These are phyloP conservation scores for Aphanomyces cochlioides DNA, from an alignment of 352 stramenopile species.

Conservation along the genomic window DNA sequence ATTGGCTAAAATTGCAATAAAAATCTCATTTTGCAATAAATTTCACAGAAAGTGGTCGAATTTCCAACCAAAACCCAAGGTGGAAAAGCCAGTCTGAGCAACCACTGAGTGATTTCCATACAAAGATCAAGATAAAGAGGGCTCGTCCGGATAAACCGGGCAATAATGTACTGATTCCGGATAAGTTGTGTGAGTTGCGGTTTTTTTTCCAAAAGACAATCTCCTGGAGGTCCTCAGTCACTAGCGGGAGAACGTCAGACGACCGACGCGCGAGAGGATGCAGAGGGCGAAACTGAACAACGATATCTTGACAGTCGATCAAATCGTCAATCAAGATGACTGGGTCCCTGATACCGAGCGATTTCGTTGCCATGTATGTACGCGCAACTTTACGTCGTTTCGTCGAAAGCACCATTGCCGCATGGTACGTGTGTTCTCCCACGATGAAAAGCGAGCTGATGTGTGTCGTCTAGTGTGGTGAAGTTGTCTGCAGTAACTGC, in stretches of 20 bases:
- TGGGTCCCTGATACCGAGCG: slow-evolving; percentile 85
- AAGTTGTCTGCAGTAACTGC: slow-evolving; percentile 84
- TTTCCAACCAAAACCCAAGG: no score
- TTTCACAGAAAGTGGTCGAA: no score
- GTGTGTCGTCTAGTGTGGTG: slow-evolving; percentile 52
- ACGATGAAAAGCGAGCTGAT: background rate
- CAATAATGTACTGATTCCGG: no score
- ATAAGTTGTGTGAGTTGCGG: no score
- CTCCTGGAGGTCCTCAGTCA: background rate
- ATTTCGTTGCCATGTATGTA: slow-evolving; percentile 53
- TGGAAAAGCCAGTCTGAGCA: no score
- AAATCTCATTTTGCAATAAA: no score
- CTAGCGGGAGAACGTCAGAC: background rate
- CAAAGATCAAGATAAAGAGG: no score
- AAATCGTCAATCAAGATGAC: slow-evolving; percentile 78
- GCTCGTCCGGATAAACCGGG: no score
- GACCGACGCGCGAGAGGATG: background rate
- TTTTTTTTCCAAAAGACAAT: no score
- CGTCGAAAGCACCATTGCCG: slow-evolving; percentile 21
- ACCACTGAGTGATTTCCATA: no score
- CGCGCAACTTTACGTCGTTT: background rate
- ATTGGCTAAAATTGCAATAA: no score
- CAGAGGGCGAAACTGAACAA: background rate
- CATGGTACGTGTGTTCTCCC: slow-evolving; percentile 18
- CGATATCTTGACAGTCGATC: slow-evolving; percentile 15